Base-by-base conservation (phyloP, 1,139 yeast species). In the Geotrichum bryndzae region DNA sequence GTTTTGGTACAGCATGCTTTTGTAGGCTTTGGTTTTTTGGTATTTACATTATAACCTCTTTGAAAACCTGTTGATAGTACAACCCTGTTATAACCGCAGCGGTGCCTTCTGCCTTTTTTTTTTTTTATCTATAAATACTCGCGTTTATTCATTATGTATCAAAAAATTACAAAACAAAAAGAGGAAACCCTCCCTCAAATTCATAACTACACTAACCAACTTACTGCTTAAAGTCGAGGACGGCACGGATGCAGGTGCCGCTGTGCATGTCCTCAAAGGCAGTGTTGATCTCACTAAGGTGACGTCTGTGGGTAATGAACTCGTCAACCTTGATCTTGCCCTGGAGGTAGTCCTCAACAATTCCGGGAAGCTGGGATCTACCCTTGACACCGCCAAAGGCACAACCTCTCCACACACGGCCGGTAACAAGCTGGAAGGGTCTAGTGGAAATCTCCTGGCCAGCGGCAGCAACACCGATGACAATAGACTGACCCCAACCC, bases 321-420 rank as follows among this genome's bases (percentile, higher is more conserved):
- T 94, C 97, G 71, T 92, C 97, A 65, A 95, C 96, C 81, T 88
- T 90, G 73, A 94, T 82, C 69, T 82, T 82, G 68, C 97, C 97
- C 52, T 79, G 77, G 80, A 89, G 77, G 77, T 92, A 94, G 74
- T 89, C 92, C 64, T 90, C 86, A 63, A 94, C 96, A 66, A 92
- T 82, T 25, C 87, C 91, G 60, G 97, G 97, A 80, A 94, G 84
- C 80, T 94, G 97, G 56, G 96, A 74, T 80, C 98, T 88, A 73
- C 99, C 99, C 80, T 94, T 94, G 74, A 94, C 92, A 74, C 98
- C 99, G 72, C 99, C 99, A 70, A 90, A 94, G 22, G 99, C 99
- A 72, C 96, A 90, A 70, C 99, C 99, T 77, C 85, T 89, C 97
- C 99, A 94, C 60, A 89, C 96, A 79, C 99, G 87, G 70, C 99